Percentiles rank a stretch among this genome's conserved stretches.
Evolutionary conservation across 176 grass and related monocot genomes (phyloP).

Genomic region (Rhynchospora pubera): DNA sequence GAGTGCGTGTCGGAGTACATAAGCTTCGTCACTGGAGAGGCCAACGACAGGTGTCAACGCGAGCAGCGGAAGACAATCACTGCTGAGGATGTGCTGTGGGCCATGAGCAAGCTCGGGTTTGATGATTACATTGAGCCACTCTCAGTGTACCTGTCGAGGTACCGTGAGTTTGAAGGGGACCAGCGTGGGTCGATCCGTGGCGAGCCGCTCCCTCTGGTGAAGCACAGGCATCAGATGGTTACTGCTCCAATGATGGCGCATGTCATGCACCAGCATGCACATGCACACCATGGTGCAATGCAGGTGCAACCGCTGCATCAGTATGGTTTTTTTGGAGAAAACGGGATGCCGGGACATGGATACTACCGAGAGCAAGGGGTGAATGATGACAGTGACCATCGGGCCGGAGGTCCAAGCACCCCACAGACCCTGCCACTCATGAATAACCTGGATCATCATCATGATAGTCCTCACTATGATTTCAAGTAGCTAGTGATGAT

Average conservation of each 20-base stretch:
- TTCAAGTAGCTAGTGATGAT: background rate
- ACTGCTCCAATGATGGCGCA: slow-evolving; percentile 1
- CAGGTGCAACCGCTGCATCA: background rate
- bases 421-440: slow-evolving; percentile 9
- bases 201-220: background rate
- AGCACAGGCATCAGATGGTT: slow-evolving; percentile 2
- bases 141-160: slow-evolving; percentile 27
- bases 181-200: background rate
- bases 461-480: slow-evolving; percentile 13
- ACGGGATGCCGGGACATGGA: background rate
- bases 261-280: background rate
- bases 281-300: background rate
- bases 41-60: slow-evolving; percentile 51
- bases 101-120: slow-evolving; percentile 56
- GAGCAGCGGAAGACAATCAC: slow-evolving; percentile 83
- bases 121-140: slow-evolving; percentile 52
- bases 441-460: slow-evolving; percentile 18
- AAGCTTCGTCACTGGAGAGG: slow-evolving; percentile 69
- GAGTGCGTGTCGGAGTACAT: slow-evolving; percentile 87
- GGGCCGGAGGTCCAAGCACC: background rate
- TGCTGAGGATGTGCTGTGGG: slow-evolving; percentile 67
- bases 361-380: background rate
- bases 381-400: background rate
- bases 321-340: slow-evolving; percentile 7
- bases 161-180: slow-evolving; percentile 35